These are phyloP conservation scores for Trametes hirsuta DNA, from an alignment of 1,284 basidiomycete genomes.

Conservation along the genomic window DNA sequence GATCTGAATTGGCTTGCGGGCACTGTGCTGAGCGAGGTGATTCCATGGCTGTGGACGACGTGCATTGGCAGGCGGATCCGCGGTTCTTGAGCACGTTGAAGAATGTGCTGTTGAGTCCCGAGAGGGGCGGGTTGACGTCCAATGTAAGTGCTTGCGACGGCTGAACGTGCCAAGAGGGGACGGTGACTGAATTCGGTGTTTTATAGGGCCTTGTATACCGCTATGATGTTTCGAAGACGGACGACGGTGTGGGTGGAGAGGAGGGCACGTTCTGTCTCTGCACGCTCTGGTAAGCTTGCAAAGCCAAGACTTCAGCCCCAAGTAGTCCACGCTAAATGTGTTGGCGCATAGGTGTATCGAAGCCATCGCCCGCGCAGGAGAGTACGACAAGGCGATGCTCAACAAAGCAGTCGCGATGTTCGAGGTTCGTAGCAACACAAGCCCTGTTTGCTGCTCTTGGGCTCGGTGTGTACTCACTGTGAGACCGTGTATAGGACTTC, in stretches of 20 bases:
- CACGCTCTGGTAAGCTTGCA: conserved; percentile 62
- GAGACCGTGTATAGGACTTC: conserved; percentile 55
- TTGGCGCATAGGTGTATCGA: conserved; percentile 72
- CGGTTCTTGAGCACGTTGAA: conserved; percentile 84
- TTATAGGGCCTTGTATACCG: conserved; percentile 72
- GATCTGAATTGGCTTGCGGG: no score
- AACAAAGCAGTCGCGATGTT: conserved; percentile 79
- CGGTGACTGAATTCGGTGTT: background rate
- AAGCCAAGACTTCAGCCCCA: background rate
- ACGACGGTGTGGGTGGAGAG: conserved; percentile 92
- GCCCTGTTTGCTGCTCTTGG: background rate
- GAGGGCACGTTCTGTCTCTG: conserved; percentile 87
- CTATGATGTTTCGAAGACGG: conserved; percentile 79
- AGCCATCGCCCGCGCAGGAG: conserved; percentile 83
- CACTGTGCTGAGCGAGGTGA: background rate
- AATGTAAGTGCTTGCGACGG: conserved; percentile 55
- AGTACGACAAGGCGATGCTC: conserved; percentile 71
- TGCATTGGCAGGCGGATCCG: conserved; percentile 69
- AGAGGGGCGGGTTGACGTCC: conserved; percentile 86
- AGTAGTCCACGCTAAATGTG: background rate
- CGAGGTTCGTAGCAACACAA: conserved; percentile 54
- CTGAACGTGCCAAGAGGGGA: background rate
- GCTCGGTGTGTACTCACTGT: background rate
- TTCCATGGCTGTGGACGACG: background rate
- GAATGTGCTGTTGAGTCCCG: conserved; percentile 80